Evolutionary conservation across 805 yeast genomes (phyloP).

Genomic region (Yamadazyma paraphyllophila): DNA sequence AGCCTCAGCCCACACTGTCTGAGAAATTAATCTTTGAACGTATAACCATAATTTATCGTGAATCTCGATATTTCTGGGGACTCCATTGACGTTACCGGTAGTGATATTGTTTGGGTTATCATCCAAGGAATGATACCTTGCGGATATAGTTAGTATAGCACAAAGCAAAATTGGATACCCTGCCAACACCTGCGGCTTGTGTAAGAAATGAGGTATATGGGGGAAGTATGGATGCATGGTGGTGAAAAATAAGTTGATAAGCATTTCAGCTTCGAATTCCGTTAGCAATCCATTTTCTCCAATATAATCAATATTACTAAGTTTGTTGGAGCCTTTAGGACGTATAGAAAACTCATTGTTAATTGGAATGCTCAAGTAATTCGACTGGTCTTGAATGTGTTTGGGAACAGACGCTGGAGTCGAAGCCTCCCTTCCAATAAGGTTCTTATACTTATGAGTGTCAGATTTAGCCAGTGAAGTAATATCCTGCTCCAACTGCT

Average conservation of each 20-base stretch:
- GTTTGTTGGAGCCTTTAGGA: conserved; percentile 45
- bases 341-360: conserved; percentile 34
- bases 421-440: not conserved
- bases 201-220: conserved; percentile 73
- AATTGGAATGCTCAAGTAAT: conserved; percentile 16
- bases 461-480: not conserved
- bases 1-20: conserved; percentile 93
- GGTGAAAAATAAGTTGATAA: conserved; percentile 62
- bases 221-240: conserved; percentile 92
- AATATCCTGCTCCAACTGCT: conserved; percentile 38
- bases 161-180: conserved; percentile 80
- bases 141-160: conserved; percentile 74
- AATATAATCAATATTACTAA: conserved; percentile 65
- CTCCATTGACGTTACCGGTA: conserved; percentile 24
- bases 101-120: conserved; percentile 35
- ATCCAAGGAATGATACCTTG: conserved; percentile 68
- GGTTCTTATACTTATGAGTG: conserved; percentile 6
- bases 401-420: conserved; percentile 10
- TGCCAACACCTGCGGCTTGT: conserved; percentile 61
- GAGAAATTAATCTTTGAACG: conserved; percentile 77
- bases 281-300: conserved; percentile 52
- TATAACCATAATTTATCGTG: conserved; percentile 84
- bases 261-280: conserved; percentile 56
- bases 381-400: conserved; percentile 17
- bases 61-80: conserved; percentile 54